Percentiles rank a stretch among this genome's conserved stretches.
phyloP scores from a whole-genome alignment of 148 eudicot species.

The Vaccinium darrowii region DNA sequence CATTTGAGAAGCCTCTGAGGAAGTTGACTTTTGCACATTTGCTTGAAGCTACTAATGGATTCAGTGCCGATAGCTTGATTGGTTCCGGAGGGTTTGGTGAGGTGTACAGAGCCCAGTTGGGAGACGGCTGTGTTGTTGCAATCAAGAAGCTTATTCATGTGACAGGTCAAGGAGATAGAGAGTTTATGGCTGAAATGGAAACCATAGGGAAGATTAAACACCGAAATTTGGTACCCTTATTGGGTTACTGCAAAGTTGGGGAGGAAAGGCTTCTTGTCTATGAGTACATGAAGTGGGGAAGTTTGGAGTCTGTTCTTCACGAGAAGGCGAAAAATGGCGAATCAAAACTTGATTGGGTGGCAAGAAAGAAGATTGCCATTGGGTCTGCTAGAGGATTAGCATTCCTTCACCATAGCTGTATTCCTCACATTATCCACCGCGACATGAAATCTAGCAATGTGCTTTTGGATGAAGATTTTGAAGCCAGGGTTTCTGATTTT shows the following conservation, averaged over 20 bases:
- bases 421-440: constrained; percentile 61
- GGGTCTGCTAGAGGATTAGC: constrained; percentile 64
- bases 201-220: constrained; percentile 60
- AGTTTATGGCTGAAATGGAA: constrained; percentile 64
- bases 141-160: constrained; percentile 54
- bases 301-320: constrained; percentile 54
- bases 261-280: constrained; percentile 62
- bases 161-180: constrained; percentile 57
- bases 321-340: constrained; percentile 32
- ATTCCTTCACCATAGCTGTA: constrained; percentile 63
- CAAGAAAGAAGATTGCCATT: constrained; percentile 48
- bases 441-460: constrained; percentile 67
- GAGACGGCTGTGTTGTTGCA: constrained; percentile 53
- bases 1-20: constrained; percentile 54
- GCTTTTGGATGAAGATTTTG: constrained; percentile 52
- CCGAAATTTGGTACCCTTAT: constrained; percentile 48
- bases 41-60: constrained; percentile 59
- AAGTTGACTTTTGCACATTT: constrained; percentile 54
- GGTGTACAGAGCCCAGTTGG: constrained; percentile 55
- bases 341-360: constrained; percentile 39
- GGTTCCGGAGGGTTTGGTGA: constrained; percentile 66
- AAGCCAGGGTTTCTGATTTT: constrained; percentile 62
- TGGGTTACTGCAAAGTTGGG: constrained; percentile 59
- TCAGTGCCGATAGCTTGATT: constrained; percentile 47
- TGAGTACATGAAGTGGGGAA: constrained; percentile 67